Evolutionary conservation across 2,329 filamentous ascomycete species (phyloP), one percentile per base, ranked within the genome.

Genomic region (Lachnellula willkommii): DNA sequence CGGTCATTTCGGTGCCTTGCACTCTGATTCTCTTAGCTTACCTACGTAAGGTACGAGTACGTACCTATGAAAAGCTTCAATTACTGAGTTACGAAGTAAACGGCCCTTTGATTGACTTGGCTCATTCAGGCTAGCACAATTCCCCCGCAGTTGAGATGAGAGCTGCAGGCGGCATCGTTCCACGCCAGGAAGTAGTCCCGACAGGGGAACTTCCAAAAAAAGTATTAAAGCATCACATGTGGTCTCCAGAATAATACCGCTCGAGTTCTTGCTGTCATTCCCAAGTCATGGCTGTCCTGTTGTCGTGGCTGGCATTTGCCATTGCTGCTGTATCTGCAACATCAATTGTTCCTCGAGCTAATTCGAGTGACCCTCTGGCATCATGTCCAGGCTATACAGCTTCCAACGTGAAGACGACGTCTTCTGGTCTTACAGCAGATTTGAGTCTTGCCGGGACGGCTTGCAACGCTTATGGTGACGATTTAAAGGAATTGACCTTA

Each of bases 401-500:
- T 1, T 79, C 76, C 32, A 82, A 86, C 65, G 75, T 89, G n/a
- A 69, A 74, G 53, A 70, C 75, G 47, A 79, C 73, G 0, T 67
- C 70, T 32, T 74, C 72, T 51, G 80, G 81, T 14, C 72, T 93
- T 52, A 87, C 81, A 1, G 90, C 89, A 1, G 80, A 88, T 61
- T 75, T 95, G 52, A 78, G 72, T 2, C 78, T 94, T 12, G 86
- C 86, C 4, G 89, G 88, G 0, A 65, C 76, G 7, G 76, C 85
- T 6, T 93, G 90, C 75, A 87, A 93, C 69, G 80, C 83, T 22
- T 94, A 92, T 62, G 89, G 90, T 0, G 85, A 78, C 9, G 90
- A 95, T 66, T 74, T 94, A 28, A 76, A 83, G 28, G 72, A 80
- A 54, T 69, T 86, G 59, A 82, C 75, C 58, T 71, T 87, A 51